phyloP scores from a whole-genome alignment of 2,329 filamentous ascomycete genomes.

The Coccinonectria pachysandricola region DNA sequence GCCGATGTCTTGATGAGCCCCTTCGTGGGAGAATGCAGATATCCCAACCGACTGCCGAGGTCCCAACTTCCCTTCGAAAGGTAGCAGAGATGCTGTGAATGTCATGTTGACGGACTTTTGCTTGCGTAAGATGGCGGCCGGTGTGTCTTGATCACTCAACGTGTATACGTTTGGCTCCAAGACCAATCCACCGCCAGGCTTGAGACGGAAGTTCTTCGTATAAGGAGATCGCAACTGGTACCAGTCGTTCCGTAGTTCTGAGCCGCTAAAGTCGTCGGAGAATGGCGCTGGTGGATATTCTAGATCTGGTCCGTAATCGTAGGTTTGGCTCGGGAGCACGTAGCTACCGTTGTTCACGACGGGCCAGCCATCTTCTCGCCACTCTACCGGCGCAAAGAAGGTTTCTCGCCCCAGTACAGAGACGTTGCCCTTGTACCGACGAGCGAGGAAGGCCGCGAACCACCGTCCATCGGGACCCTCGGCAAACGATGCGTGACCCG shows the following conservation, averaged over 20 bases:
- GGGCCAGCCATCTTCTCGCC: conserved; percentile 15
- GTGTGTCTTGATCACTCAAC: conserved; percentile 19
- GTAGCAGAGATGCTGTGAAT: conserved; percentile 13
- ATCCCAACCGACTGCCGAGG: conserved; percentile 16
- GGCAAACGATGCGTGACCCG: conserved; percentile 14
- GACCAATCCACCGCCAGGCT: conserved; percentile 15
- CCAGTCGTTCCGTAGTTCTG: conserved; percentile 2
- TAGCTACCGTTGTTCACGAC: conserved; percentile 12
- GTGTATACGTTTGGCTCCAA: conserved; percentile 21
- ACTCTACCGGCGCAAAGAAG: conserved; percentile 13
- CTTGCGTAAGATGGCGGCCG: conserved; percentile 19
- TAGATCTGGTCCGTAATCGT: conserved; percentile 3
- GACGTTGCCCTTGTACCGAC: conserved; percentile 8
- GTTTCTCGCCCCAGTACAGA: conserved; percentile 13
- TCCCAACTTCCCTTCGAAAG: conserved; percentile 7
- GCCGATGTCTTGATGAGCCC: conserved; percentile 18
- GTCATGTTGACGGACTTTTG: conserved; percentile 23
- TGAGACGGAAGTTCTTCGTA: conserved; percentile 4
- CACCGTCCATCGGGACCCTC: conserved; percentile 12
- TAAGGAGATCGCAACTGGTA: conserved; percentile 9
- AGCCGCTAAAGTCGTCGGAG: conserved; percentile 3
- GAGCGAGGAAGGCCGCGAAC: conserved; percentile 13
- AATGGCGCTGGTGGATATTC: conserved; percentile 3
- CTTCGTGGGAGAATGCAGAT: conserved; percentile 17
- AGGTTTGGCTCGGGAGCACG: conserved; percentile 5